phyloP scores from a whole-genome alignment of 2,329 filamentous ascomycete genomes.

The Aspergillus pseudoterreus region DNA sequence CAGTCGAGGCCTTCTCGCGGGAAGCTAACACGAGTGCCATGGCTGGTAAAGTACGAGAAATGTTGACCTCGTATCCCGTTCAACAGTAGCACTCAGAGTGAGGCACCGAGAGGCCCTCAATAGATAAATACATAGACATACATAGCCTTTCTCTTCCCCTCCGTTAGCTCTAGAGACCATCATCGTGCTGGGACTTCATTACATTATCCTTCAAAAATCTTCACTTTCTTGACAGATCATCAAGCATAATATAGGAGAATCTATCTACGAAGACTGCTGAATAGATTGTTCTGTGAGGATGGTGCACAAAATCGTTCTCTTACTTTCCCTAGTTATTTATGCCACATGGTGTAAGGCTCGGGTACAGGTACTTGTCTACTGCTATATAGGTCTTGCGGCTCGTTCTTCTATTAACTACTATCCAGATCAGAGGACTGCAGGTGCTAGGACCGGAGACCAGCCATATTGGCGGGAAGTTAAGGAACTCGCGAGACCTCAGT shows the following conservation, averaged over 20 bases:
- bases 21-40: neutral
- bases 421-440: neutral
- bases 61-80: neutral
- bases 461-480: neutral
- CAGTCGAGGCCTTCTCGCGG: neutral
- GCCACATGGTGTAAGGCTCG: neutral
- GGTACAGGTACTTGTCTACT: neutral
- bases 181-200: neutral
- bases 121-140: neutral
- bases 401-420: neutral
- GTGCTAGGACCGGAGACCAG: neutral
- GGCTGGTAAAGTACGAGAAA: neutral
- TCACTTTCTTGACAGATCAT: no score
- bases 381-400: neutral
- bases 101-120: neutral
- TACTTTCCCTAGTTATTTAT: neutral
- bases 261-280: neutral
- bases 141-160: neutral
- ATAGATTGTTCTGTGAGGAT: neutral
- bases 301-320: neutral
- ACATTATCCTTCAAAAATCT: neutral
- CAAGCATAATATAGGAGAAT: neutral
- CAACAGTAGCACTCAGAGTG: neutral
- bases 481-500: neutral
- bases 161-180: neutral